Evolutionary conservation across 768 basidiomycete genomes (phyloP), one percentile per base, ranked within the genome.

Genomic region (Hericium coralloides): DNA sequence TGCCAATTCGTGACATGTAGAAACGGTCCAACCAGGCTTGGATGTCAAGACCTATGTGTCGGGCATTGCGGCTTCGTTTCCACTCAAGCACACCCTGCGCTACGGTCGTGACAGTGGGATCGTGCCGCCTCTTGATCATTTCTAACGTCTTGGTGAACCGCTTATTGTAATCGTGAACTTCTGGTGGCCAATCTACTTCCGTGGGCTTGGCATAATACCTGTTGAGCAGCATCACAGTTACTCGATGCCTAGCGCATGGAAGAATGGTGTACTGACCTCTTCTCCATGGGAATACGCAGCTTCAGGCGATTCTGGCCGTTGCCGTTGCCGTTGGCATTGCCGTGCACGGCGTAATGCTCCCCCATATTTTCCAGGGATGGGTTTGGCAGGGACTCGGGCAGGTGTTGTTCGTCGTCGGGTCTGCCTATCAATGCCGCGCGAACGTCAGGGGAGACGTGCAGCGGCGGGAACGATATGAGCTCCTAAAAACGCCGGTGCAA

Each of bases 11-110:
- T 26, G 84, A 88, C 83, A 99, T 83, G 69, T 99, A 98, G 72
- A 98, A 99, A 41, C 97, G 79, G 70, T 98, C 97, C 61, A 99
- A 73, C 91, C 95, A 98, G 23, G 86, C 84, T 69, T 98, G 95
- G 53, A 99, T 89, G 63, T 94, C 92, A 38, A 86, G 75, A 15
- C 89, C 89, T 51, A 93, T 92, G 51, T 82, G 78, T 37, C 75
- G 79, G 14, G 81, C 78, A 49, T 86, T 83, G 67, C 82, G 82
- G 57, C 74, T 77, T 37, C 83, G 79, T 68, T 98, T 98, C 94
- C 94, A 98, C 68, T 99, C 95, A 58, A 98, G 76, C 4, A 99
- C 89, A 50, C 95, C 95, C 70, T 95, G 94, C 0, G 92, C 93
- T 56, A 98, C 90, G 8, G 95, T 97, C 6, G 95, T 95, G 8